A percentile compares a stretch with the other conserved stretches of the same genome.
phyloP scores from a whole-genome alignment of 148 eudicot species.

The Camellia granthamiana region DNA sequence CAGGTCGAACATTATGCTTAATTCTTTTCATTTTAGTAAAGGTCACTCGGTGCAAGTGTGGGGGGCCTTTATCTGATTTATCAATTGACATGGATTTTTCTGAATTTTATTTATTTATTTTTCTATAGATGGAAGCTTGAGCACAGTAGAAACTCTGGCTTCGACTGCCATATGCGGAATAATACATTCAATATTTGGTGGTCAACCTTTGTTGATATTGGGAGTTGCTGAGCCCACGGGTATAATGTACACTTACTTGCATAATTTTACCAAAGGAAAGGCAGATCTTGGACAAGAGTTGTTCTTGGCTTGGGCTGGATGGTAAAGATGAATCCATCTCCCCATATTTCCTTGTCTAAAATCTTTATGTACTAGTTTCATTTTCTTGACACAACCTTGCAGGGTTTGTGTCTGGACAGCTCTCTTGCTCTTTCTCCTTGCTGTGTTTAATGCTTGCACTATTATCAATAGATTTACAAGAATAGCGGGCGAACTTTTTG shows the following conservation, averaged over 20 bases:
- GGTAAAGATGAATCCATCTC: not conserved
- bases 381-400: not conserved
- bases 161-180: constrained; percentile 25
- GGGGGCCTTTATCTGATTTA: not conserved
- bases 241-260: constrained; percentile 19
- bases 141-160: constrained; percentile 4
- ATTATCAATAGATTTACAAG: constrained; percentile 28
- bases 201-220: not conserved
- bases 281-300: constrained; percentile 11
- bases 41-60: not conserved
- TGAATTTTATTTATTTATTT: not conserved
- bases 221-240: not conserved
- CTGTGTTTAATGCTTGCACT: constrained; percentile 22
- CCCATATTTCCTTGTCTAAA: not conserved
- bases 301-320: constrained; percentile 9
- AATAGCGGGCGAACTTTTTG: constrained; percentile 27
- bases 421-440: constrained; percentile 20
- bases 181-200: constrained; percentile 22
- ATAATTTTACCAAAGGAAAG: constrained; percentile 15
- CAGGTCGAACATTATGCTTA: constrained; percentile 27
- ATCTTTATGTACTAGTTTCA: not conserved
- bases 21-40: not conserved
- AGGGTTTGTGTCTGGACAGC: constrained; percentile 32
- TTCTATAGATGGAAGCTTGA: not conserved
- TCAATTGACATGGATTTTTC: not conserved